phyloP scores from a whole-genome alignment of 306 rosid genomes.

The Sechiopsis laciniata region DNA sequence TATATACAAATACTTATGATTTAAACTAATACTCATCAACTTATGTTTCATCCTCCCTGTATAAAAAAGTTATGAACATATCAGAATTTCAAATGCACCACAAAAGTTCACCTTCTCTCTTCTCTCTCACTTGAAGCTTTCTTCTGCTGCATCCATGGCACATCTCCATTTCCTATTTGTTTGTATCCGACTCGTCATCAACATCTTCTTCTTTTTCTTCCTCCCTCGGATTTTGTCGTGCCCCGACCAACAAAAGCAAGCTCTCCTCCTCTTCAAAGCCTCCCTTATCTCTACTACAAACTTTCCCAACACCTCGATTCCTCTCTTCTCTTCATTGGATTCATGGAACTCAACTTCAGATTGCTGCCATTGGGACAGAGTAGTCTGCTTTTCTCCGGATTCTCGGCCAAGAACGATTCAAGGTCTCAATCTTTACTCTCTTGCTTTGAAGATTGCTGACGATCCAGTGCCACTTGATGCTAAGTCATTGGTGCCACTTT shows the following conservation, averaged over 20 bases:
- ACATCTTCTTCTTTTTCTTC: not conserved
- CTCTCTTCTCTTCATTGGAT: not conserved
- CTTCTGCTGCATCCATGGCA: conserved; percentile 19
- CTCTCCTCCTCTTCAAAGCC: conserved; percentile 28
- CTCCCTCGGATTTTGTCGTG: conserved; percentile 4
- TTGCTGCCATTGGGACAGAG: conserved; percentile 30
- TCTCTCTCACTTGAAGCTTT: not conserved
- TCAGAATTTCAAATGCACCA: not conserved
- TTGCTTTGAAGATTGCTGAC: not conserved
- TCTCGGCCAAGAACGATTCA: conserved; percentile 8
- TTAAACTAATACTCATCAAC: too few relatives aligned
- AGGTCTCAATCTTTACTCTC: conserved; percentile 21
- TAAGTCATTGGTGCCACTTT: conserved; percentile 21
- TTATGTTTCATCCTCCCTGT: too few relatives aligned
- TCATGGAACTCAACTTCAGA: conserved; percentile 27
- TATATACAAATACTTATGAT: too few relatives aligned
- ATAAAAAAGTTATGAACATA: not conserved
- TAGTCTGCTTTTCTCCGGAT: not conserved
- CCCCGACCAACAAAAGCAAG: conserved; percentile 23
- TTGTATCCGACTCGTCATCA: not conserved
- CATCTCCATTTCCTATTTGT: not conserved
- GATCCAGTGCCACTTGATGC: conserved; percentile 18
- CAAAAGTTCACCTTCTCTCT: not conserved
- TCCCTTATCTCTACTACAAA: conserved; percentile 1
- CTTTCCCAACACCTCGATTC: not conserved